These are phyloP conservation scores for Micromonas pusilla DNA, from an alignment of 139 green algal species.

Conservation along the genomic window DNA sequence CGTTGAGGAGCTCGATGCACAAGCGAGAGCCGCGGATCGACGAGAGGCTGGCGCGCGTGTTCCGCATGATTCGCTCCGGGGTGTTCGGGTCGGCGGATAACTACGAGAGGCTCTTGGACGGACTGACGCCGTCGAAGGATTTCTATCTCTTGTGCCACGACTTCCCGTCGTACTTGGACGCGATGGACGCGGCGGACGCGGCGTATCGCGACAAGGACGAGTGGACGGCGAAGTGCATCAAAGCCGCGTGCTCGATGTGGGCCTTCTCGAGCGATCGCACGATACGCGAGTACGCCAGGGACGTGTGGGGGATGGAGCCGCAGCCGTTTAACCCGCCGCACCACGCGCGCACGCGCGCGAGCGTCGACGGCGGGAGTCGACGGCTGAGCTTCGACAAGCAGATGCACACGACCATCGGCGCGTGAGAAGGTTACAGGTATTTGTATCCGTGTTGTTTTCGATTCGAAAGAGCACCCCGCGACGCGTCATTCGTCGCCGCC, in stretches of 20 bases:
- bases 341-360: neutral
- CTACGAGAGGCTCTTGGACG: slow-evolving; percentile 80
- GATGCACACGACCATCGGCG: too few relatives aligned
- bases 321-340: neutral
- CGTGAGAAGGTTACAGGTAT: too few relatives aligned
- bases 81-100: neutral
- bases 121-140: slow-evolving; percentile 43
- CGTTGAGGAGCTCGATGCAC: slow-evolving; percentile 45
- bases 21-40: slow-evolving; percentile 26
- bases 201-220: slow-evolving; percentile 53
- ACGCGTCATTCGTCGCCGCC: slow-evolving; percentile 13
- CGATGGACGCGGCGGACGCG: slow-evolving; percentile 33
- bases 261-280: slow-evolving; percentile 95
- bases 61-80: neutral
- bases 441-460: neutral
- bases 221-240: slow-evolving; percentile 81
- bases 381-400: neutral
- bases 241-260: slow-evolving; percentile 77
- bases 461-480: neutral
- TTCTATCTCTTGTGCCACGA: slow-evolving; percentile 42
- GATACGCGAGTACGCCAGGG: slow-evolving; percentile 82
- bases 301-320: slow-evolving; percentile 48
- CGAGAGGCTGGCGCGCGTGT: neutral
- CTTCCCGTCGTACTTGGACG: slow-evolving; percentile 45
- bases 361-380: neutral